A percentile compares a stretch with the other conserved stretches of the same genome.
These are phyloP conservation scores for Cicer cuneatum DNA, from an alignment of 306 rosid genomes.

Conservation along the genomic window DNA sequence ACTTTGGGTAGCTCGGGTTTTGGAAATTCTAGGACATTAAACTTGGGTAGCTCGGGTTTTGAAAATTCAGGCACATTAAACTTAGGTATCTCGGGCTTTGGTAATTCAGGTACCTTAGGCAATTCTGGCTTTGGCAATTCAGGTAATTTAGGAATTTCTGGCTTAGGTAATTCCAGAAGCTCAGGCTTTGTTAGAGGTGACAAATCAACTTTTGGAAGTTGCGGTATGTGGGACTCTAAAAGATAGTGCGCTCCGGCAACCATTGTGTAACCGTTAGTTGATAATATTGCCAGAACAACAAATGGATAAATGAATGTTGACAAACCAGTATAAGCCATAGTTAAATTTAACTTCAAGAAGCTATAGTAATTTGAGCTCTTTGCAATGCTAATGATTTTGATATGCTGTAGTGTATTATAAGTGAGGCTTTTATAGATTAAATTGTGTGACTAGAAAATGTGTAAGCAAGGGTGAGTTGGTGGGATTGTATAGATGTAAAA, in stretches of 20 bases:
- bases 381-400: neutral
- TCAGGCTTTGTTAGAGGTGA: constrained; percentile 17
- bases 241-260: constrained; percentile 49
- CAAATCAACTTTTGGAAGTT: constrained; percentile 38
- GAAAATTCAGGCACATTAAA: neutral
- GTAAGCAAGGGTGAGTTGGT: constrained; percentile 23
- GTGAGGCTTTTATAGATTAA: constrained; percentile 34
- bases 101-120: neutral
- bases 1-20: neutral
- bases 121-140: neutral
- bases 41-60: neutral
- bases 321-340: constrained; percentile 37
- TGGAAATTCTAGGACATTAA: neutral
- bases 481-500: neutral
- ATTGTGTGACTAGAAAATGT: neutral
- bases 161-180: neutral
- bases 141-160: neutral
- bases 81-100: neutral
- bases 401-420: neutral
- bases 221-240: constrained; percentile 36
- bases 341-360: neutral
- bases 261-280: constrained; percentile 10
- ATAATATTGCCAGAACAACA: constrained; percentile 21
- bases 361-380: neutral
- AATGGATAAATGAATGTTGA: constrained; percentile 26